These are phyloP conservation scores for Ogataea nakhonphanomensis DNA, from an alignment of 805 yeast species.

Conservation along the genomic window DNA sequence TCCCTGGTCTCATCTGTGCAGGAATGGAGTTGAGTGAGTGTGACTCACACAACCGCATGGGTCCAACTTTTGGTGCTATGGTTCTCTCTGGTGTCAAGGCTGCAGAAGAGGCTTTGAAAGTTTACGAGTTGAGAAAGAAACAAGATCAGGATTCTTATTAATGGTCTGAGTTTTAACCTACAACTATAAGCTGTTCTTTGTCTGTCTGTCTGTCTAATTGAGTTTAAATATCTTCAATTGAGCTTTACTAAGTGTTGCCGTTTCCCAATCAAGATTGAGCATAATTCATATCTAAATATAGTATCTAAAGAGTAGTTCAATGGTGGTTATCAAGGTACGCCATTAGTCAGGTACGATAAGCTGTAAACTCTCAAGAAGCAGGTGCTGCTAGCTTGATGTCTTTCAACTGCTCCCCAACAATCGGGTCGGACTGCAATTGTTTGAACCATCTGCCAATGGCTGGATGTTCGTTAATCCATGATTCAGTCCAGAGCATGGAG, in stretches of 20 bases:
- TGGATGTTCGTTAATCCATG: constrained; percentile 1
- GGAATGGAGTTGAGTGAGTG: constrained; percentile 82
- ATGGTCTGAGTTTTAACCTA: background rate
- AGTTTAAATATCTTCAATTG: background rate
- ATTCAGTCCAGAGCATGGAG: background rate
- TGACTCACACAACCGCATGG: constrained; percentile 79
- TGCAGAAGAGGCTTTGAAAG: constrained; percentile 47
- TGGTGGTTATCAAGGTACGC: too few species aligned
- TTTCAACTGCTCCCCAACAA: background rate
- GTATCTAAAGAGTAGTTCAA: too few species aligned
- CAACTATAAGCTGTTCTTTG: constrained; percentile 19
- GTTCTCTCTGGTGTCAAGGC: constrained; percentile 76
- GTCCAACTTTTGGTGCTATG: constrained; percentile 84
- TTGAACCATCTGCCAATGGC: constrained; percentile 1
- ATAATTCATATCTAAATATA: background rate
- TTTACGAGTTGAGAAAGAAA: constrained; percentile 29
- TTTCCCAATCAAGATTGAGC: background rate
- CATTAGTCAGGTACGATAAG: background rate
- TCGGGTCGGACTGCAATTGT: background rate
- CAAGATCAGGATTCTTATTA: constrained; percentile 23
- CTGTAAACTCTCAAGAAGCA: background rate
- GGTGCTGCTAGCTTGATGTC: constrained; percentile 1
- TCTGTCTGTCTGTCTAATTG: constrained; percentile 14
- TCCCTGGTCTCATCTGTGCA: constrained; percentile 60
- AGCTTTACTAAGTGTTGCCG: background rate